Evolutionary conservation across 176 grass and related monocot species (phyloP).

Genomic region (Triticum turgidum): DNA sequence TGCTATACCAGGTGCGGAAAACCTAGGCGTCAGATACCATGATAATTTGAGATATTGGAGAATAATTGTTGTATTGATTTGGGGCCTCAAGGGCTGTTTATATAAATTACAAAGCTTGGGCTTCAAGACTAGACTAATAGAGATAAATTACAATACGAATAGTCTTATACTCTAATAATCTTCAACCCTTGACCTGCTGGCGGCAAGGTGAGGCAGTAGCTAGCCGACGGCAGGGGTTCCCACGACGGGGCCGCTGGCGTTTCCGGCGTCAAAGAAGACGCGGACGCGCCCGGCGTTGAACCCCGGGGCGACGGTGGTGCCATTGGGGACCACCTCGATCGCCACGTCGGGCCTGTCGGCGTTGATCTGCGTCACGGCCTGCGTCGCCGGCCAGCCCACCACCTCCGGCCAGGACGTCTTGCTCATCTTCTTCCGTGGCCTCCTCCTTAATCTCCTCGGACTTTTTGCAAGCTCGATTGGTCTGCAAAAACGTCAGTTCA

Average conservation of each 20-base stretch:
- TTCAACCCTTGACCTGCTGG: background rate
- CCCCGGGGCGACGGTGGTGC: background rate
- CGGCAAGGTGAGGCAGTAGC: background rate
- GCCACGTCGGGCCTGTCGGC: background rate
- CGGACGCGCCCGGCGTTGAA: conserved; percentile 1
- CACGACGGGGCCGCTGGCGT: background rate
- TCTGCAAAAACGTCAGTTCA: background rate
- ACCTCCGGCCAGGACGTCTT: conserved; percentile 7
- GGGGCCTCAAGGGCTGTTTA: no score
- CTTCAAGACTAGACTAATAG: no score
- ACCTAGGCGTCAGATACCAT: no score
- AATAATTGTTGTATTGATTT: no score
- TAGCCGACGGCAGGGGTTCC: background rate
- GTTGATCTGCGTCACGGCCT: background rate
- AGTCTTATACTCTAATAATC: background rate
- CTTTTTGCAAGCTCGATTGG: background rate
- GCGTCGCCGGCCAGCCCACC: background rate
- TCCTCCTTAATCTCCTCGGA: background rate
- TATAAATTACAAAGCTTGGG: no score
- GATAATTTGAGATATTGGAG: no score
- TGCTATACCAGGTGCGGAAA: no score
- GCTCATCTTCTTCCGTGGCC: background rate
- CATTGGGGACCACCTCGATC: background rate
- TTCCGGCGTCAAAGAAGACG: background rate
- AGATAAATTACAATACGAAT: no score